Evolutionary conservation across 768 basidiomycete species (phyloP), one percentile per base, ranked within the genome.

Genomic region (Rhizopogon vinicolor): DNA sequence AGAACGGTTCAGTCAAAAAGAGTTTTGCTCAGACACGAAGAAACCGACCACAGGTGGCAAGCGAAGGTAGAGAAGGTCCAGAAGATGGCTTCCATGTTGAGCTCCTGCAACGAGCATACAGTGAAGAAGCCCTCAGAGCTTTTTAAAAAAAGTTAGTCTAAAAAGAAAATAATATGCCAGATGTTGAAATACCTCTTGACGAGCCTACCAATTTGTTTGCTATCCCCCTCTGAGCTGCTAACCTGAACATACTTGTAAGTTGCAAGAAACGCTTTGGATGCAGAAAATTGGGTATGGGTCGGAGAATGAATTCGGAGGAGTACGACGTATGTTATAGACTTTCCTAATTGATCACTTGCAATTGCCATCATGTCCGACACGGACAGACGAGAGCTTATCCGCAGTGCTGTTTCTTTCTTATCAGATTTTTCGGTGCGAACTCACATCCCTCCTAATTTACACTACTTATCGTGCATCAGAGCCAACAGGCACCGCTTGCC

Each of bases 371-470:
- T 82, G 79, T 65, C 74, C 56, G 67, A 76, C 46, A 68, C 80
- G 62, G 84, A 89, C 65, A 80, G 87, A 65, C 78, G 81, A 62
- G 89, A 93, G 48, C 79, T 92, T 58, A 66, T 96, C 52, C 82
- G 79, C 42, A 91, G 87, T 74, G 94, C 94, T 0, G 83, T 96
- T 58, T 75, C 82, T 0, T 96, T 97, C 70, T 80, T 97, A 52
- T 75, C 77, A n/a, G 93, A 96, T 69, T 85, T 88, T 46, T 89
- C 89, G 74, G 93, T 86, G 62, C 51, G 72, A 7, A 7, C 43
- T 29, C 9, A 14, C 10, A 22, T 29, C 4, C 48, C 7, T 41
- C n/a, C 5, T 52, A 7, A 3, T 37, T 22, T 3, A 9, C 2
- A 54, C 16, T 18, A 51, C 53, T 64, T 57, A 60, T 59, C 50